phyloP scores from a whole-genome alignment of 345 rosid genomes.

The Fremontodendron californicum region DNA sequence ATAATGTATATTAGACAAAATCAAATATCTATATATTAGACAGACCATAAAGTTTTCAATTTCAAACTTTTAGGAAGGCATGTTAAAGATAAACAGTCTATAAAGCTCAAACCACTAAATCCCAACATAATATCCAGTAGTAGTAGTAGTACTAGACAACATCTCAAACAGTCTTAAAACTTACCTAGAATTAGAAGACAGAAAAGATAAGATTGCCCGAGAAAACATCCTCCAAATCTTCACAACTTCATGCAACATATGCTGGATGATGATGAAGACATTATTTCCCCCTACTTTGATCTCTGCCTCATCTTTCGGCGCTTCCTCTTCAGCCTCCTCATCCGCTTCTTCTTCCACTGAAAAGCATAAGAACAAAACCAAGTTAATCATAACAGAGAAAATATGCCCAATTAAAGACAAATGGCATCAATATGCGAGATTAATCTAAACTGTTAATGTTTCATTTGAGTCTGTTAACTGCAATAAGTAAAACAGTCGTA shows the following conservation, averaged over 20 bases:
- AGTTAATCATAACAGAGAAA: background rate
- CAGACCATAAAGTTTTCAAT: background rate
- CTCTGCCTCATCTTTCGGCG: conserved; percentile 99
- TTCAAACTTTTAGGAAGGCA: background rate
- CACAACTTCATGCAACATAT: background rate
- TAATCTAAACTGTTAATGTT: background rate
- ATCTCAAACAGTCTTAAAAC: background rate
- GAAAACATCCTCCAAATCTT: background rate
- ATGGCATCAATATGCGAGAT: too few species aligned
- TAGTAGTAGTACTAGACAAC: background rate
- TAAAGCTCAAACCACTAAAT: background rate
- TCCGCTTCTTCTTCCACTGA: conserved; percentile 97
- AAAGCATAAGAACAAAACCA: background rate
- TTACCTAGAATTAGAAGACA: background rate
- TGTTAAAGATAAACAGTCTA: background rate
- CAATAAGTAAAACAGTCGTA: too few species aligned
- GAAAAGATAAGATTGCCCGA: background rate
- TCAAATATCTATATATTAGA: background rate
- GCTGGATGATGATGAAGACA: background rate
- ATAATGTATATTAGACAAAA: too few species aligned
- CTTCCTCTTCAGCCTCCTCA: conserved; percentile 99
- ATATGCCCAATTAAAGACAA: background rate
- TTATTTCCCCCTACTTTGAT: conserved; percentile 73
- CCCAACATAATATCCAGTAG: background rate
- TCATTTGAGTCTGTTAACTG: background rate